Percentiles rank a stretch among this genome's conserved stretches.
Evolutionary conservation across 1,139 yeast species (phyloP).

Genomic region (Kodamaea sp.): DNA sequence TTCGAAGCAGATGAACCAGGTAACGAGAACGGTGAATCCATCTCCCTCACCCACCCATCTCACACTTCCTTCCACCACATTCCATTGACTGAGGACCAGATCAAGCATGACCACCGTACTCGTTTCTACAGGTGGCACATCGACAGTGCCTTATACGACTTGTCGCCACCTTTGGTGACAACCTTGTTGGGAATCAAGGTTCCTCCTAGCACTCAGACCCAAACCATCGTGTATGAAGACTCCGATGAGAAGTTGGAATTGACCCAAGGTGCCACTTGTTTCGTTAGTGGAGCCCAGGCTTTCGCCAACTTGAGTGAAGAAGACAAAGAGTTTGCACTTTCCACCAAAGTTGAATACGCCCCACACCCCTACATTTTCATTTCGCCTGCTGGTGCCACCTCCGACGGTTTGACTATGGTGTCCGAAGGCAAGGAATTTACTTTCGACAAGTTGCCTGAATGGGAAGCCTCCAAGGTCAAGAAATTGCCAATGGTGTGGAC

Average conservation of each 20-base stretch:
- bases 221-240: constrained; percentile 59
- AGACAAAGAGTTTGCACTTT: constrained; percentile 71
- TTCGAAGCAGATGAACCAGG: constrained; percentile 71
- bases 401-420: constrained; percentile 84
- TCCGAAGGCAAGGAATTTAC: constrained; percentile 72
- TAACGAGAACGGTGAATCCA: constrained; percentile 56
- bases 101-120: constrained; percentile 60
- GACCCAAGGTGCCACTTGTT: constrained; percentile 85
- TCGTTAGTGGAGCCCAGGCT: constrained; percentile 78
- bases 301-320: constrained; percentile 64
- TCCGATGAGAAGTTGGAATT: constrained; percentile 62
- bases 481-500: constrained; percentile 87
- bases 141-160: constrained; percentile 82
- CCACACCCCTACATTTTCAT: constrained; percentile 90
- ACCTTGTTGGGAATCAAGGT: constrained; percentile 80
- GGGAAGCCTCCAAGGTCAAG: constrained; percentile 79
- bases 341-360: constrained; percentile 80
- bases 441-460: constrained; percentile 68
- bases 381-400: constrained; percentile 76
- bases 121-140: constrained; percentile 92
- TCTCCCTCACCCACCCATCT: constrained; percentile 75
- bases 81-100: constrained; percentile 60
- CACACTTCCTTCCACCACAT: constrained; percentile 77
- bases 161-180: constrained; percentile 83
- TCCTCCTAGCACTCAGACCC: constrained; percentile 55